Conservation (phyloP, 176 grass and related monocot genomes). For the Oryza coarctata region DNA sequence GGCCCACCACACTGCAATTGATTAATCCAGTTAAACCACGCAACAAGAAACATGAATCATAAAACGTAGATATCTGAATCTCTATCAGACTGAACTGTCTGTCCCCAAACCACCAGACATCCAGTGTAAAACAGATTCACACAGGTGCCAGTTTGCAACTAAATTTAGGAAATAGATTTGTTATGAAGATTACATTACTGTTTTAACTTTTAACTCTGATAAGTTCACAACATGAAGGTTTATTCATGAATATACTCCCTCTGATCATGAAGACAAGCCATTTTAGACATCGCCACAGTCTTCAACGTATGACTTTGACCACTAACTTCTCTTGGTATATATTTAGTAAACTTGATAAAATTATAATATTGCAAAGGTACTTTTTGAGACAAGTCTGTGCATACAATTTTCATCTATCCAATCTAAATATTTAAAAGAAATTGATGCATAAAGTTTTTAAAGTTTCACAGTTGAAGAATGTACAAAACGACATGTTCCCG, state of each 20-base stretch:
- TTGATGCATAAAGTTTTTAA: not conserved
- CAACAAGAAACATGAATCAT: not conserved
- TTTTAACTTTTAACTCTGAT: not conserved
- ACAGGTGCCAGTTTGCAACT: too few species aligned
- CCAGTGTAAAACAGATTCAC: not conserved
- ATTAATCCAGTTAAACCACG: slow-evolving; percentile 26
- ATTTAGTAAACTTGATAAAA: not conserved
- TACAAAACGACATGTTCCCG: not conserved
- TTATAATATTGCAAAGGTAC: not conserved
- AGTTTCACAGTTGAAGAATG: too few species aligned
- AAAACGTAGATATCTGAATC: not conserved
- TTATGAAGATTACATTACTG: too few species aligned
- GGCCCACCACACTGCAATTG: slow-evolving; percentile 78
- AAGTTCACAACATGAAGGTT: not conserved
- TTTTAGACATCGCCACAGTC: not conserved
- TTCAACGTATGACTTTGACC: not conserved
- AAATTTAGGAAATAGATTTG: too few species aligned
- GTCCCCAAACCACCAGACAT: not conserved
- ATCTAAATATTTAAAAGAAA: not conserved
- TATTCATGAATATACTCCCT: not conserved
- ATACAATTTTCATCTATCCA: not conserved
- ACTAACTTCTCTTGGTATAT: not conserved
- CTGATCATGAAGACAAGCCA: not conserved
- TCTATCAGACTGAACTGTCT: not conserved
- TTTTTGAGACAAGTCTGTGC: not conserved